phyloP scores from a whole-genome alignment of 257 asterid genomes.

The Nemophila menziesii region DNA sequence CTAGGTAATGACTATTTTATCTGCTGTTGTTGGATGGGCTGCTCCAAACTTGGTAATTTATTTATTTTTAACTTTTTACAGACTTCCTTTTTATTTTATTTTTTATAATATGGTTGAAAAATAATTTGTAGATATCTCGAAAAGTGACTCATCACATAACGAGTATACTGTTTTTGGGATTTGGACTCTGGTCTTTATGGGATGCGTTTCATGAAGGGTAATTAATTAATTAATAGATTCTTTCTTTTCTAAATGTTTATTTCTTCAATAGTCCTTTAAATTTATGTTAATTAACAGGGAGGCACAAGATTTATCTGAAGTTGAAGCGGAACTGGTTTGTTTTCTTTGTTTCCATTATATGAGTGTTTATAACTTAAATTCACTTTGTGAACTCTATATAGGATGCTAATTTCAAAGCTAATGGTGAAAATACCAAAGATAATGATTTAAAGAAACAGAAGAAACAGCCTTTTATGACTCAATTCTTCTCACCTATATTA shows the following conservation, averaged over 20 bases:
- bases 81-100: background rate
- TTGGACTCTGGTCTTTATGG: slow-evolving; percentile 96
- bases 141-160: slow-evolving; percentile 95
- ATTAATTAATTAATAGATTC: slow-evolving; percentile 7
- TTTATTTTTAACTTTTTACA: slow-evolving; percentile 1
- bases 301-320: slow-evolving; percentile 74
- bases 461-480: slow-evolving; percentile 65
- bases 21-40: slow-evolving; percentile 96
- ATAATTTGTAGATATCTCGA: slow-evolving; percentile 60
- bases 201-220: slow-evolving; percentile 90
- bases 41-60: slow-evolving; percentile 76
- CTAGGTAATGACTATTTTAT: slow-evolving; percentile 91
- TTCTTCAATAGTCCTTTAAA: slow-evolving; percentile 3
- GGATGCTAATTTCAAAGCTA: slow-evolving; percentile 66
- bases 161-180: slow-evolving; percentile 68
- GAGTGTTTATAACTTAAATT: background rate
- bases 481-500: slow-evolving; percentile 86
- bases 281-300: slow-evolving; percentile 38
- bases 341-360: slow-evolving; percentile 1
- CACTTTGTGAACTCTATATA: slow-evolving; percentile 16
- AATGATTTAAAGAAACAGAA: slow-evolving; percentile 60
- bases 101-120: background rate
- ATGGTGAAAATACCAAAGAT: slow-evolving; percentile 41
- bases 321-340: slow-evolving; percentile 86
- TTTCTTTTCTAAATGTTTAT: slow-evolving; percentile 6